Evolutionary conservation across 139 green algal species (phyloP), one percentile per base, ranked within the genome.

Genomic region (Chlorella sp.): DNA sequence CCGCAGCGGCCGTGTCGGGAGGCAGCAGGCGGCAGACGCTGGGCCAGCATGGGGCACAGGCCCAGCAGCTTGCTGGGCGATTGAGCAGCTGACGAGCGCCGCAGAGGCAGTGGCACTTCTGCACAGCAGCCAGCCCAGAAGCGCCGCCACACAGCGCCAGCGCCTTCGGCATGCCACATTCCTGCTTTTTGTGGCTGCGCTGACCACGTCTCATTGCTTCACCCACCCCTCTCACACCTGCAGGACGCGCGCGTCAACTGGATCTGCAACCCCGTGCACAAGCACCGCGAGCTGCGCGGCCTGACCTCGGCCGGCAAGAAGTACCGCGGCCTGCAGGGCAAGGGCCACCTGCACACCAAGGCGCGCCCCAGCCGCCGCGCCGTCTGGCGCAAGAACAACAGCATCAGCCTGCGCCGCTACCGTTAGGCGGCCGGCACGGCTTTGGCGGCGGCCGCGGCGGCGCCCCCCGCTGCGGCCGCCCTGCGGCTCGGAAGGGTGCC

Each of bases 181-280:
- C n/a, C n/a, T n/a, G n/a, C n/a, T n/a, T n/a, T n/a, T n/a, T n/a
- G n/a, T n/a, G n/a, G n/a, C n/a, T n/a, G n/a, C n/a, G n/a, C n/a
- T n/a, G n/a, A n/a, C n/a, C n/a, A n/a, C n/a, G n/a, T n/a, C n/a
- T 44, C 44, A 26, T 15, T 47, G 23, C 39, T 63, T 3, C 18
- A 17, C 51, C n/a, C n/a, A 20, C 25, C 38, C 9, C 39, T 26
- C 2, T 1, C 32, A 16, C 17, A 15, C 28, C 12, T 56, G 74
- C 90, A 98, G 91, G 97, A 99, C 82, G 87, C 97, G n/a, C 94
- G 95, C 88, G 95, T 98, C 93, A 99, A 99, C 96, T 99, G 98
- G 98, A 97, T 99, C 84, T 94, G 87, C 91, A 97, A 97, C 86
- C 93, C 98, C 55, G 93, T 97, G 88, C 95, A 99, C 94, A 99